A percentile compares a stretch with the other conserved stretches of the same genome.
Conservation (phyloP, 768 basidiomycete genomes). For the Clavaria fumosa region DNA sequence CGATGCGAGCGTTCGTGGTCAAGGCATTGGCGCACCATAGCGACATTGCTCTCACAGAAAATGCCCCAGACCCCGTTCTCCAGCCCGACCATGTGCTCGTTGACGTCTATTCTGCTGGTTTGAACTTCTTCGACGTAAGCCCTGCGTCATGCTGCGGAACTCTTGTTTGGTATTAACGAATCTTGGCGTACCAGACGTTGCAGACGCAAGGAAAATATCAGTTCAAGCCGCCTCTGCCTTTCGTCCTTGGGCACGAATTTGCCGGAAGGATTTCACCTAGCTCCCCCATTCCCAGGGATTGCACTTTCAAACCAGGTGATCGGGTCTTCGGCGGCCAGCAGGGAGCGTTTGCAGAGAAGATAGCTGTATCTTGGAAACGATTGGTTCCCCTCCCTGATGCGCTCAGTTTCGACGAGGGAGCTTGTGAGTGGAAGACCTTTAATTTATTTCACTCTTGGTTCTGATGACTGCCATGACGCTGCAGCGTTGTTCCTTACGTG, state of each 20-base stretch:
- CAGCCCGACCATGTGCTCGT: conserved; percentile 46
- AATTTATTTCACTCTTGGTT: no score
- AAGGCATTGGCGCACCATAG: conserved; percentile 55
- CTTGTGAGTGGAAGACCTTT: conserved; percentile 30
- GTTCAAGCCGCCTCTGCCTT: conserved; percentile 68
- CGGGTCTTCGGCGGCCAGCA: conserved; percentile 74
- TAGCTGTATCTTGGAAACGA: conserved; percentile 34
- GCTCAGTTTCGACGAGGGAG: conserved; percentile 75
- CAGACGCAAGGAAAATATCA: conserved; percentile 89
- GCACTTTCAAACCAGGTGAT: conserved; percentile 68
- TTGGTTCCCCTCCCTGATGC: conserved; percentile 58
- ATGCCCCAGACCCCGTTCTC: conserved; percentile 44
- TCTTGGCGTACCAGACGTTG: conserved; percentile 38
- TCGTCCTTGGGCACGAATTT: conserved; percentile 75
- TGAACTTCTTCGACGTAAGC: conserved; percentile 65
- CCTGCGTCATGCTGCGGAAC: neutral
- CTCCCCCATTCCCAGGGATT: conserved; percentile 69
- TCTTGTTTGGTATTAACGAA: conserved; percentile 7
- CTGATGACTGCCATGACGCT: no score
- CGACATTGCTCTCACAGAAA: conserved; percentile 33
- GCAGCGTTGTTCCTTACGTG: conserved; percentile 74
- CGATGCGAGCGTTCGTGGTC: conserved; percentile 71
- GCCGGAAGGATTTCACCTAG: conserved; percentile 55
- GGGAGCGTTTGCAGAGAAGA: conserved; percentile 69
- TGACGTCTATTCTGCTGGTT: conserved; percentile 57